Conservation (phyloP, 2,329 filamentous ascomycete species). For the Colletotrichum kahawae region DNA sequence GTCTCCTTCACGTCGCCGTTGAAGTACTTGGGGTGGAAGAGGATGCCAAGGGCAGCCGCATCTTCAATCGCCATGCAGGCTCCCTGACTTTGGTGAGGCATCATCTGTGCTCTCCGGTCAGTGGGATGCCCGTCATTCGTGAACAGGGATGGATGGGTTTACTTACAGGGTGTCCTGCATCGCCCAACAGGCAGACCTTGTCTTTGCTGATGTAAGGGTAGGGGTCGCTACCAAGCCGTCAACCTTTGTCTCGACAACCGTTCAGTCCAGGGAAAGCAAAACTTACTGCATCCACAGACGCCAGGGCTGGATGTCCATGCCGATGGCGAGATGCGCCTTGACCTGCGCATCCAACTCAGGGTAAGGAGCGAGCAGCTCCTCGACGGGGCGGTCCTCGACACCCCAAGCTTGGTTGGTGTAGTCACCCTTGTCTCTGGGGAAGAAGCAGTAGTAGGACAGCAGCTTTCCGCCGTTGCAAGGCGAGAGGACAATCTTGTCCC, state of each 20-base stretch:
- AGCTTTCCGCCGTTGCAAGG: slow-evolving; percentile 70
- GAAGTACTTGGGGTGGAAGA: slow-evolving; percentile 58
- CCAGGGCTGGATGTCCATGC: slow-evolving; percentile 69
- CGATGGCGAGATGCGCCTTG: slow-evolving; percentile 60
- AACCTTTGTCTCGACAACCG: neutral
- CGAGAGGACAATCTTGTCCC: slow-evolving; percentile 74
- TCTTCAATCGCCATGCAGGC: slow-evolving; percentile 74
- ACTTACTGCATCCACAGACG: slow-evolving; percentile 64
- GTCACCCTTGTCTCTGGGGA: slow-evolving; percentile 63
- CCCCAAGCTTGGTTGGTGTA: slow-evolving; percentile 67
- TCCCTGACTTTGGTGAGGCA: slow-evolving; percentile 71
- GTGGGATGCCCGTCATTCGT: neutral
- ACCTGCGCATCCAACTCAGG: slow-evolving; percentile 65
- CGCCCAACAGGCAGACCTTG: slow-evolving; percentile 64
- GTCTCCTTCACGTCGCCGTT: slow-evolving; percentile 51
- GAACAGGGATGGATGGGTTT: neutral
- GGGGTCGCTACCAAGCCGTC: slow-evolving; percentile 34
- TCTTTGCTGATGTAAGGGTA: slow-evolving; percentile 62
- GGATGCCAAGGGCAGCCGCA: slow-evolving; percentile 64
- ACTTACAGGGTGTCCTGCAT: slow-evolving; percentile 67
- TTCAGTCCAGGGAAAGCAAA: neutral
- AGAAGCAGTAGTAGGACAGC: slow-evolving; percentile 75
- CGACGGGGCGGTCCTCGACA: slow-evolving; percentile 52
- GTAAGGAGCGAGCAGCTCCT: slow-evolving; percentile 66
- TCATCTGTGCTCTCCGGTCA: slow-evolving; percentile 13